A percentile compares a stretch with the other conserved stretches of the same genome.
These are phyloP conservation scores for Neurospora sp. DNA, from an alignment of 495 filamentous ascomycete species.

Conservation along the genomic window DNA sequence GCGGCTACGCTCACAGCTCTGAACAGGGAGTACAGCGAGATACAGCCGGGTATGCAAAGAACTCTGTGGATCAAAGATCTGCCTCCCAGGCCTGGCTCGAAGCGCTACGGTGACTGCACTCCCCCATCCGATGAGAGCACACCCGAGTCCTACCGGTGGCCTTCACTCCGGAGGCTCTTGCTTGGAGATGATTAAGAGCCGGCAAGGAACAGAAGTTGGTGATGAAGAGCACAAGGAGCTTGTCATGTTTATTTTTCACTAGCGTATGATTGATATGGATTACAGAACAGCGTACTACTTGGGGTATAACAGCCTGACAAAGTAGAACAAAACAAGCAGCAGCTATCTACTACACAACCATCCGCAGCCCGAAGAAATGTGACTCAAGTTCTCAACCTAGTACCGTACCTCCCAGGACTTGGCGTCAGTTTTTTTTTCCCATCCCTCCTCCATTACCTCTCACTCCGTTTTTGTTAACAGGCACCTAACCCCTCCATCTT, in stretches of 20 bases:
- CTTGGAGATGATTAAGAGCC: background rate
- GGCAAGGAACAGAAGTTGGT: background rate
- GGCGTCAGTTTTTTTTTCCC: background rate
- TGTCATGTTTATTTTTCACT: background rate
- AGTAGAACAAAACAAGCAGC: background rate
- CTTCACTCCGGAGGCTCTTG: background rate
- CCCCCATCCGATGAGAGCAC: background rate
- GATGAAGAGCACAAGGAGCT: background rate
- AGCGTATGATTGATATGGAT: background rate
- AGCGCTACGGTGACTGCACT: background rate
- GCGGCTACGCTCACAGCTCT: background rate
- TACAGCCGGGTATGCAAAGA: background rate
- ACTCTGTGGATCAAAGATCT: background rate
- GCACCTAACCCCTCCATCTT: background rate
- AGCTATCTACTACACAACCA: background rate
- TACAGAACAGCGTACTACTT: background rate
- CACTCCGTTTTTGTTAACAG: background rate
- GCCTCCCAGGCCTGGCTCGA: background rate
- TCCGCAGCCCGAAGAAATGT: background rate
- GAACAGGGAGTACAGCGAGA: background rate
- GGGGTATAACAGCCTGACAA: background rate
- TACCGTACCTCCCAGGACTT: background rate
- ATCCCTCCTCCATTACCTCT: background rate
- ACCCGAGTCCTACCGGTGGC: background rate
- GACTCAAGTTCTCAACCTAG: background rate